Percentiles rank a stretch among this genome's conserved stretches.
These are phyloP conservation scores for Asterella californica DNA, from an alignment of 225 moss, liverwort and hornwort genomes.

Conservation along the genomic window DNA sequence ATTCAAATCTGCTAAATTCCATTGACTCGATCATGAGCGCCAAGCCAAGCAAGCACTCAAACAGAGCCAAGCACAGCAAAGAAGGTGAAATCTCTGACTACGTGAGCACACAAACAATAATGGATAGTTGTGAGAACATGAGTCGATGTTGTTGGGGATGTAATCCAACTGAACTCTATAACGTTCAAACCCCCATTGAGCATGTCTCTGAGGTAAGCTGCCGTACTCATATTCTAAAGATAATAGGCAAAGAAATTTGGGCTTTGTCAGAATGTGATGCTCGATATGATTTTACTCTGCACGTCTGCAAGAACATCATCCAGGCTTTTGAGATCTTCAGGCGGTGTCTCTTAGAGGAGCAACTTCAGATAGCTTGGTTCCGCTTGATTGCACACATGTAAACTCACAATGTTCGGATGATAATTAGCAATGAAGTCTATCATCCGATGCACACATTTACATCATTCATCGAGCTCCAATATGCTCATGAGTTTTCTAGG, in stretches of 20 bases:
- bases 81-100: background rate
- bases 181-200: slow-evolving; percentile 64
- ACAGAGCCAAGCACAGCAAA: background rate
- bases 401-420: slow-evolving; percentile 53
- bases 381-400: slow-evolving; percentile 68
- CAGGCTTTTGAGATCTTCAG: slow-evolving; percentile 61
- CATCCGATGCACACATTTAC: slow-evolving; percentile 65
- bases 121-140: background rate
- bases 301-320: slow-evolving; percentile 56
- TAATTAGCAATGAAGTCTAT: slow-evolving; percentile 91
- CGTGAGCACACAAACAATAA: too few species aligned
- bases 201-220: slow-evolving; percentile 70
- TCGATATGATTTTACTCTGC: slow-evolving; percentile 36
- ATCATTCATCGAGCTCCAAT: slow-evolving; percentile 62
- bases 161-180: slow-evolving; percentile 83
- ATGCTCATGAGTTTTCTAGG: slow-evolving; percentile 22
- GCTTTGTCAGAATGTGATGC: slow-evolving; percentile 89
- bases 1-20: slow-evolving; percentile 15
- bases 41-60: slow-evolving; percentile 2
- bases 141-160: slow-evolving; percentile 44
- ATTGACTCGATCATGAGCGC: background rate
- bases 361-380: slow-evolving; percentile 74
- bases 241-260: slow-evolving; percentile 79
- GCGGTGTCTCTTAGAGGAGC: slow-evolving; percentile 61
- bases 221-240: slow-evolving; percentile 66